A percentile compares a stretch with the other conserved stretches of the same genome.
phyloP scores from a whole-genome alignment of 1,139 yeast genomes.

The Tardiomyces depauwii region DNA sequence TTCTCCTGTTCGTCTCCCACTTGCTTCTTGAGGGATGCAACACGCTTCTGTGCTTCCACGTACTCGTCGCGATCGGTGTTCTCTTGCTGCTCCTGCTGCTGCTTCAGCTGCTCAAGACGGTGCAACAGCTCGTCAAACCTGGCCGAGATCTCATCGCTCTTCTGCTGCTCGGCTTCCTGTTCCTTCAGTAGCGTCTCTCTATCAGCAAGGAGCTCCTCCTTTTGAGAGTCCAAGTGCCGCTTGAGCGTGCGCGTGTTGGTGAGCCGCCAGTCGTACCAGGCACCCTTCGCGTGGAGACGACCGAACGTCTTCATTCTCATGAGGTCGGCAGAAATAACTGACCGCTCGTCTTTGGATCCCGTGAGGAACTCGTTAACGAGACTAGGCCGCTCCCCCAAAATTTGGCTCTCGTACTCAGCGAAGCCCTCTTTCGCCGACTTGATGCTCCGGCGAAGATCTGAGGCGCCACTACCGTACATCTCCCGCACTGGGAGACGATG shows the following conservation, averaged over 20 bases:
- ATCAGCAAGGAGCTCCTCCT: background rate
- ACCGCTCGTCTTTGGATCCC: conserved; percentile 22
- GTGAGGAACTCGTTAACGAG: conserved; percentile 32
- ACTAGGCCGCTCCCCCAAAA: conserved; percentile 30
- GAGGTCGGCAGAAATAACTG: conserved; percentile 28
- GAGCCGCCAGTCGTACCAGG: conserved; percentile 39
- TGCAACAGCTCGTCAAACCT: background rate
- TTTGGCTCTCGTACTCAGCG: conserved; percentile 28
- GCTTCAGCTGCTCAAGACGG: background rate
- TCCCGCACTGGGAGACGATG: conserved; percentile 11
- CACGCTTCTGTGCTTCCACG: background rate
- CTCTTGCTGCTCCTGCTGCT: background rate
- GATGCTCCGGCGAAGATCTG: conserved; percentile 33
- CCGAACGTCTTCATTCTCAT: conserved; percentile 33
- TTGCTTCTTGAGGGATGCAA: background rate
- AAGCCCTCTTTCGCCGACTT: conserved; percentile 32
- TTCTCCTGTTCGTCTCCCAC: background rate
- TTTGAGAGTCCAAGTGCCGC: background rate
- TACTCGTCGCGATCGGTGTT: background rate
- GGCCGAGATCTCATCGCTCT: background rate
- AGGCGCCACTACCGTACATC: conserved; percentile 32
- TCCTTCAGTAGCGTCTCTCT: background rate
- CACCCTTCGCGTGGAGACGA: conserved; percentile 31
- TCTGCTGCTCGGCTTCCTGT: background rate
- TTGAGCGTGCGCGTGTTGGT: background rate